Percentiles rank a stretch among this genome's conserved stretches.
These are phyloP conservation scores for Fusarium tjaetaba DNA, from an alignment of 2,329 filamentous ascomycete species.

Conservation along the genomic window DNA sequence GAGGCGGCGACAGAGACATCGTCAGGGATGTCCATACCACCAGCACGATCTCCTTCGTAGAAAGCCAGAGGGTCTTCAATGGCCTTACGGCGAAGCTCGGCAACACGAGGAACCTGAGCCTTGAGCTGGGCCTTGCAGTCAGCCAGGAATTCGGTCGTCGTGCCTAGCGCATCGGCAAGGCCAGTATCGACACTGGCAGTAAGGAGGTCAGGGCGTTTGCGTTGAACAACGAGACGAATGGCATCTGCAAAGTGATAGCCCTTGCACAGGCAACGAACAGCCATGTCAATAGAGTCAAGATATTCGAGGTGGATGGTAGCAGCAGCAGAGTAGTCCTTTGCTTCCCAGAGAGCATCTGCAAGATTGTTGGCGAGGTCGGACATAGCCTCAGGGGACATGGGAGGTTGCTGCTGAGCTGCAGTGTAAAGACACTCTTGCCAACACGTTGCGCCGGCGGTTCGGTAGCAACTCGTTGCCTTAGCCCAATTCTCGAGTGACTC, in stretches of 20 bases:
- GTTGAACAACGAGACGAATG: slow-evolving; percentile 76
- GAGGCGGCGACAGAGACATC: slow-evolving; percentile 88
- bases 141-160: slow-evolving; percentile 88
- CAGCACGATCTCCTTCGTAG: slow-evolving; percentile 79
- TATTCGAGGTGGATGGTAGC: slow-evolving; percentile 85
- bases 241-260: slow-evolving; percentile 90
- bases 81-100: slow-evolving; percentile 83
- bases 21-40: slow-evolving; percentile 80
- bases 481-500: slow-evolving; percentile 82
- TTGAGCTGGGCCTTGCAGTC: slow-evolving; percentile 89
- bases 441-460: slow-evolving; percentile 76
- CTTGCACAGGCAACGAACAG: slow-evolving; percentile 83
- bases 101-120: slow-evolving; percentile 86
- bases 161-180: slow-evolving; percentile 81
- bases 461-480: slow-evolving; percentile 84
- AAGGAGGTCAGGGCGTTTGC: slow-evolving; percentile 70
- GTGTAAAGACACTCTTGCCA: slow-evolving; percentile 93
- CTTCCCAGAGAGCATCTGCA: slow-evolving; percentile 81
- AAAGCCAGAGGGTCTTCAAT: slow-evolving; percentile 87
- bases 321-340: slow-evolving; percentile 83
- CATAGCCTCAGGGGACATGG: slow-evolving; percentile 69
- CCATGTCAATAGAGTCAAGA: slow-evolving; percentile 74
- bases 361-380: slow-evolving; percentile 76
- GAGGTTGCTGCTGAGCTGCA: slow-evolving; percentile 72
- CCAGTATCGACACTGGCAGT: slow-evolving; percentile 76